Evolutionary conservation across 192 early-diverging fungal species (phyloP).

Genomic region (Mortierella claussenii): DNA sequence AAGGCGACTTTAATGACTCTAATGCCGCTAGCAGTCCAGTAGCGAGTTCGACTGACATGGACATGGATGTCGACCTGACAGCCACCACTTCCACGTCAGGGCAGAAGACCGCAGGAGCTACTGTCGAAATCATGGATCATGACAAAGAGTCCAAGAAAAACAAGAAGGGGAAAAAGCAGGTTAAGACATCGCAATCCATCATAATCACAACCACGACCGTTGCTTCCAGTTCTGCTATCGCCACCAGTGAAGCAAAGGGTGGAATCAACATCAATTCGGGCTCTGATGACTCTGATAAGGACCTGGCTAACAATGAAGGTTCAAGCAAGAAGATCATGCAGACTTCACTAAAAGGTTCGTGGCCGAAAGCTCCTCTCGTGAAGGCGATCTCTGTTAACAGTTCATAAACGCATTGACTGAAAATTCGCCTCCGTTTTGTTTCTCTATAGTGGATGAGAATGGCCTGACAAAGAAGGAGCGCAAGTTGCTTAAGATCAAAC

Average conservation of each 20-base stretch:
- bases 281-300: neutral
- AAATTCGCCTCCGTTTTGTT: neutral
- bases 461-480: constrained; percentile 45
- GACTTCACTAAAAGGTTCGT: neutral
- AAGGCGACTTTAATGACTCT: neutral
- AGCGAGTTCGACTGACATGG: neutral
- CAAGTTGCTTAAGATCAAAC: constrained; percentile 26
- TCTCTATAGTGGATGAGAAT: constrained; percentile 7
- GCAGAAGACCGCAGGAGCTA: neutral
- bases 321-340: neutral
- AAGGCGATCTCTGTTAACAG: neutral
- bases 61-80: constrained; percentile 4
- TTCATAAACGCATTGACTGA: neutral
- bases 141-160: constrained; percentile 15
- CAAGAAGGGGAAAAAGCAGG: constrained; percentile 18
- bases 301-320: neutral
- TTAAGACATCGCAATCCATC: neutral
- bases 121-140: neutral
- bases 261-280: no score
- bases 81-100: neutral
- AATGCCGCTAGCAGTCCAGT: constrained; percentile 4
- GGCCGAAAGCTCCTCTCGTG: neutral
- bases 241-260: neutral
- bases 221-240: neutral
- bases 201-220: neutral